Evolutionary conservation across 2,329 filamentous ascomycete genomes (phyloP), one percentile per base, ranked within the genome.

Genomic region (Penicillium occitanis): DNA sequence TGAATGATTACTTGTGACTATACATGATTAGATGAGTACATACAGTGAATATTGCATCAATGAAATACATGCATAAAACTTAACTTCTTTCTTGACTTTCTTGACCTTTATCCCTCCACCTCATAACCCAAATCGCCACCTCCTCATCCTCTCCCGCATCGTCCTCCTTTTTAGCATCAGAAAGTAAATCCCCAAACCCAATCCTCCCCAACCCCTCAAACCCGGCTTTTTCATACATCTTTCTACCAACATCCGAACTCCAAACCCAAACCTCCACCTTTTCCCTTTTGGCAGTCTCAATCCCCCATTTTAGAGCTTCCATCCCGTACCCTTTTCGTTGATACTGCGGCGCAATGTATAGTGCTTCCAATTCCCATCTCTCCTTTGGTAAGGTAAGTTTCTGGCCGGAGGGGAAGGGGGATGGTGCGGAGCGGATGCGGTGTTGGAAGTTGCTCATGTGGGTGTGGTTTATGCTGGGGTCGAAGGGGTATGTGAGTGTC

Each of bases 291-390:
- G 65, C 65, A 14, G 19, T 22, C 2, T 42, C 57, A 17, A 67
- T 11, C 2, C 61, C 65, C 65, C 65, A 67, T 17, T 22, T 19
- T 3, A 67, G 28, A 8, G 61, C 61, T 13, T 46, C 40, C 10
- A 57, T 60, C 5, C 65, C 65, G 14, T 64, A 64, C 1, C 65
- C 62, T 5, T 37, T 25, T 2, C 65, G 57, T 25, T 67, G 65
- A 14, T 64, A 44, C 5, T 17, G 22, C 6, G 65, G 65, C 60
- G 58, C 19, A 37, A 67, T 64, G 28, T 67, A 67, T 6, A 67
- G 50, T 5, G 65, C 65, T 19, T 64, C 62, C 8, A 67, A 13
- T 22, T 67, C 65, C 65, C 65, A 67, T 57, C 65, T 63, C 5
- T 66, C 65, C 3, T n/a, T 28, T 5, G 55, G 50, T 14, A 57